A percentile compares a stretch with the other conserved stretches of the same genome.
phyloP scores from a whole-genome alignment of 1,284 basidiomycete species.

The Moniliella sp. region DNA sequence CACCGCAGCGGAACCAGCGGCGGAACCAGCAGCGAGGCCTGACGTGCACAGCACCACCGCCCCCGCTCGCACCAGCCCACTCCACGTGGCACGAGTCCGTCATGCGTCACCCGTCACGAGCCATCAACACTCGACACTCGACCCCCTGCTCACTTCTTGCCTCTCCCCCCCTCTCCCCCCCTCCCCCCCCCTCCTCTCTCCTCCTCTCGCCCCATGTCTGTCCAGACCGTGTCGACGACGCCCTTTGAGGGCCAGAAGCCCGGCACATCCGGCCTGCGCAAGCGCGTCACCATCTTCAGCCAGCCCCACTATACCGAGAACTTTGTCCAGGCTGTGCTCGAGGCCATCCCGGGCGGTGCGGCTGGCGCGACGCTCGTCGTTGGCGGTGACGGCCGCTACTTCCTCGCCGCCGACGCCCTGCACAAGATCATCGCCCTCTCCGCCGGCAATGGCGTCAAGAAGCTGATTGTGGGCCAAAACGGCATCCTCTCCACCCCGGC shows the following conservation, averaged over 20 bases:
- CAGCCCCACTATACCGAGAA: slow-evolving; percentile 89
- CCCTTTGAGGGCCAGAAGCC: slow-evolving; percentile 34
- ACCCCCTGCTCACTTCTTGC: too few relatives aligned
- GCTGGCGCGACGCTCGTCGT: slow-evolving; percentile 61
- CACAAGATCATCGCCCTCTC: slow-evolving; percentile 76
- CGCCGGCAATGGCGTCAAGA: slow-evolving; percentile 48
- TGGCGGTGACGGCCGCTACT: slow-evolving; percentile 89
- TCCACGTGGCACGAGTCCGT: too few relatives aligned
- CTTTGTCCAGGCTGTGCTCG: slow-evolving; percentile 82
- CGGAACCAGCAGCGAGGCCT: too few relatives aligned
- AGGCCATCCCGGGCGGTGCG: slow-evolving; percentile 58
- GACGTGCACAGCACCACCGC: too few relatives aligned
- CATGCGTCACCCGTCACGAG: too few relatives aligned
- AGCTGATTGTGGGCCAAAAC: slow-evolving; percentile 42
- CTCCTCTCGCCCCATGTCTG: slow-evolving; percentile 23
- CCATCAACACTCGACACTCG: too few relatives aligned
- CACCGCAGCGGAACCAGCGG: too few relatives aligned
- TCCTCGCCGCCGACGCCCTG: slow-evolving; percentile 64
- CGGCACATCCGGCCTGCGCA: slow-evolving; percentile 29
- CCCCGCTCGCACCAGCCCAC: too few relatives aligned
- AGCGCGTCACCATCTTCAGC: slow-evolving; percentile 32
- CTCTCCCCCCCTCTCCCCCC: too few relatives aligned
- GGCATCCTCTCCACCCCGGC: slow-evolving; percentile 87
- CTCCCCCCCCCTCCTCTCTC: not conserved
- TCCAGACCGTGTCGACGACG: slow-evolving; percentile 19